Percentiles rank a stretch among this genome's conserved stretches.
Conservation (phyloP, 495 filamentous ascomycete species). For the Halenospora varia region DNA sequence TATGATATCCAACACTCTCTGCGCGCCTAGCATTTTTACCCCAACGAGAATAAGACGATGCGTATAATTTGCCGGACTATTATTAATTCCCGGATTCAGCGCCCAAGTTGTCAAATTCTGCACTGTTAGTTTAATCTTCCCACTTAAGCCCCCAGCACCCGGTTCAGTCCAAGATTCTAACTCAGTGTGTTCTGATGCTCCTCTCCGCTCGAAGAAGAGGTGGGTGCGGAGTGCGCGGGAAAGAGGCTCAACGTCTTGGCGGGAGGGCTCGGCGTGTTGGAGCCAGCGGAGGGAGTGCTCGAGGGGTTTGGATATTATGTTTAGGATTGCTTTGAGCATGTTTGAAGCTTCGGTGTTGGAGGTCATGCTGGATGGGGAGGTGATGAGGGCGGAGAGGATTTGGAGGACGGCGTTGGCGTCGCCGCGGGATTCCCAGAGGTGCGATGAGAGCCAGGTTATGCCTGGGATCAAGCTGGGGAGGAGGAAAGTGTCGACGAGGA, state of each 20-base stretch:
- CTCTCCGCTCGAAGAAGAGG: conserved; percentile 58
- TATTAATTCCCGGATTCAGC: conserved; percentile 55
- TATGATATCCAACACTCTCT: conserved; percentile 54
- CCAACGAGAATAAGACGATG: conserved; percentile 69
- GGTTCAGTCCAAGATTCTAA: conserved; percentile 70
- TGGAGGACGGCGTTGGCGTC: conserved; percentile 62
- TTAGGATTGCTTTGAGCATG: conserved; percentile 79
- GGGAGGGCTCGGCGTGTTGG: conserved; percentile 61
- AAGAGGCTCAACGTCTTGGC: conserved; percentile 68
- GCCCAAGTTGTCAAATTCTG: conserved; percentile 72
- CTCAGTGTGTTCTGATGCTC: conserved; percentile 63
- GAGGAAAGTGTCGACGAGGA: conserved; percentile 84
- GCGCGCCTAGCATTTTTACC: conserved; percentile 66
- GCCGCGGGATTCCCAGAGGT: conserved; percentile 65
- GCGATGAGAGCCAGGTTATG: conserved; percentile 73
- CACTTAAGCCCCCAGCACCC: conserved; percentile 54
- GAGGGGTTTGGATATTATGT: conserved; percentile 73
- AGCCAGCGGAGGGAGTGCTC: conserved; percentile 72
- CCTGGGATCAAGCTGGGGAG: conserved; percentile 82
- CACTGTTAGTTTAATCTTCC: conserved; percentile 61
- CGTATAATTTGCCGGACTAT: conserved; percentile 71
- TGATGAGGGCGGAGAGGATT: conserved; percentile 70
- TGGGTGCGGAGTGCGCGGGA: conserved; percentile 66
- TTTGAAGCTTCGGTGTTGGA: conserved; percentile 62
- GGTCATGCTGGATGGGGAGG: conserved; percentile 67